Conservation (phyloP, 176 grass and related monocot species). For the Hyparrhenia diplandra region DNA sequence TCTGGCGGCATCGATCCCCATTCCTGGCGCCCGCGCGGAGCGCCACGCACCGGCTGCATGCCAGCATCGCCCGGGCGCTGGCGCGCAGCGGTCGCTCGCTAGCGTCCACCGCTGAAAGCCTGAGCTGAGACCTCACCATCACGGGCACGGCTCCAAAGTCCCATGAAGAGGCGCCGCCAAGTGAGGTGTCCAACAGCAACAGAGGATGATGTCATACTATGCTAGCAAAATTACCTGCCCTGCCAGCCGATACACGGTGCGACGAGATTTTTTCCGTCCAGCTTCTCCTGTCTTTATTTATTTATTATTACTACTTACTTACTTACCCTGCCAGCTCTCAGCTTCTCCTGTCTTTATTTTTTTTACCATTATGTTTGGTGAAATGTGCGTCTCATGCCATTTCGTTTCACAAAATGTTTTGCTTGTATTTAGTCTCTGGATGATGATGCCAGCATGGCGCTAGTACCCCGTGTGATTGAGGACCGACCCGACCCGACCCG, state of each 20-base stretch:
- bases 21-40: no score
- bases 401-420: no score
- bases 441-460: no score
- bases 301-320: no score
- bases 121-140: neutral
- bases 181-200: neutral
- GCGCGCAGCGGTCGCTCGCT: no score
- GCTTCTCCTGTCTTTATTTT: no score
- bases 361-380: neutral
- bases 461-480: no score
- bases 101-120: neutral
- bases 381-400: neutral
- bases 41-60: no score
- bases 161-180: neutral
- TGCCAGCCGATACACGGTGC: neutral
- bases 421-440: no score
- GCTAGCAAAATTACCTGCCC: neutral
- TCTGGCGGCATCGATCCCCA: no score
- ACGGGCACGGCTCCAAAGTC: neutral
- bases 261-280: neutral
- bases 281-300: neutral
- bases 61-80: no score
- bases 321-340: neutral
- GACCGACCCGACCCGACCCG: no score
- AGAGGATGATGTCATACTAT: neutral